Conservation (phyloP, 495 filamentous ascomycete genomes). For the Rostrohypoxylon terebratum region DNA sequence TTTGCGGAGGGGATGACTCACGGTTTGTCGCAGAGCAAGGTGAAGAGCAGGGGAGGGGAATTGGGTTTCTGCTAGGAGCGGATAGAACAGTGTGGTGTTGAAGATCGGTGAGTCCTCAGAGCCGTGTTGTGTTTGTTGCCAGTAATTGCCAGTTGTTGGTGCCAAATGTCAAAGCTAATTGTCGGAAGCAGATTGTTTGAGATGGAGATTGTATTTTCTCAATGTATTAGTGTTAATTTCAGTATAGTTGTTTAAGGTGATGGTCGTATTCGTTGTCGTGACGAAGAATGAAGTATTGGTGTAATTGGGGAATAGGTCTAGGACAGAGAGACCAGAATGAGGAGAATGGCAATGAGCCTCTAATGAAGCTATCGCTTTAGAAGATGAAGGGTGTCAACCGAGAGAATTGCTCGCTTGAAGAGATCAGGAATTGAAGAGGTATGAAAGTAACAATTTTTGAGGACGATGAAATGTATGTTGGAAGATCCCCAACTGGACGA, state of each 20-base stretch:
- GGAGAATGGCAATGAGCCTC: not conserved
- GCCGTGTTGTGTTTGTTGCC: not conserved
- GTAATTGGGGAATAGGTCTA: not conserved
- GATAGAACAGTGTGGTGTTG: not conserved
- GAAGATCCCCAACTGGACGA: not conserved
- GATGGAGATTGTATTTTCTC: not conserved
- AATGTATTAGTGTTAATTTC: too few relatives aligned
- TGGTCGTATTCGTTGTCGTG: not conserved
- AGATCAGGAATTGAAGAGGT: not conserved
- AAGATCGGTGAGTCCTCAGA: not conserved
- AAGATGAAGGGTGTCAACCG: not conserved
- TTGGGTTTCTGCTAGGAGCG: not conserved
- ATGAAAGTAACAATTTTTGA: not conserved
- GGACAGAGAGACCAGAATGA: not conserved
- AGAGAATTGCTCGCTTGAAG: not conserved
- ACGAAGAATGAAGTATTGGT: not conserved
- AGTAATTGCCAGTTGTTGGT: not conserved
- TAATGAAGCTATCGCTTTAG: not conserved
- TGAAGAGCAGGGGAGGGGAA: too few relatives aligned
- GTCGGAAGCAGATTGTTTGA: not conserved
- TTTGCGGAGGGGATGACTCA: not conserved
- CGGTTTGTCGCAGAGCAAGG: too few relatives aligned
- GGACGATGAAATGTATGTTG: not conserved
- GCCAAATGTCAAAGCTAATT: not conserved
- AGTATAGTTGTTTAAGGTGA: not conserved